Base-by-base conservation (phyloP, 768 basidiomycete species). In the Agrocybe chaxingu region DNA sequence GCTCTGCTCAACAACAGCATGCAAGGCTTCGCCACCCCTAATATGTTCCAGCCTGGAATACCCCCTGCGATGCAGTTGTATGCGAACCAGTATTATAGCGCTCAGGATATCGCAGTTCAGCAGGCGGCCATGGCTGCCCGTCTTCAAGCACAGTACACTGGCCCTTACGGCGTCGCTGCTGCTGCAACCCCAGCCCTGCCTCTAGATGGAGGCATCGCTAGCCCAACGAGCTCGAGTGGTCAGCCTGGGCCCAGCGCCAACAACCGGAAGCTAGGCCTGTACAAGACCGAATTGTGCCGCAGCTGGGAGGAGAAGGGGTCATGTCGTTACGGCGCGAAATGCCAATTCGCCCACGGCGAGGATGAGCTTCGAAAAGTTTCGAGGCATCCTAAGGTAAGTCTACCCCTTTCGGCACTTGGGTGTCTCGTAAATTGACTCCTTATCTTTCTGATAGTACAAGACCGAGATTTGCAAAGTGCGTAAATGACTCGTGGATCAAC, bases 301-400 rank as follows among this genome's bases (percentile, higher is more conserved):
- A 94, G 92, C 64, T 93, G 92, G 91, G 91, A 93, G 65, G 91
- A 93, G 70, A 93, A 93, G 64, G 89, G 89, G 2, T 69, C 81
- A 11, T 93, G 91, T 64, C 78, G 92, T 32, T 95, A 95, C 58
- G 89, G 88, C 4, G 67, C 82, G 44, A 94, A 94, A 69, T 95
- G 92, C 63, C 92, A 95, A 66, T 95, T 95, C 64, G 92, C 92
- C 19, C 92, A 95, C 62, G 93, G 92, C 44, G 87, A 92, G 63
- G 89, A 92, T 0, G 92, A 95, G 67, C 75, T 94, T 31, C 82
- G 91, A 36, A 82, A 78, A 49, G 89, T 93, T n/a, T 67, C 85
- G 56, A 79, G 92, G 56, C 92, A 95, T 66, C 92, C 92, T 40
- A 95, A 94, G 81, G 91, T 90, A 61, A 55, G 75, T 58, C 19